phyloP scores from a whole-genome alignment of 2,329 filamentous ascomycete genomes.

The Hypoxylon sp. region DNA sequence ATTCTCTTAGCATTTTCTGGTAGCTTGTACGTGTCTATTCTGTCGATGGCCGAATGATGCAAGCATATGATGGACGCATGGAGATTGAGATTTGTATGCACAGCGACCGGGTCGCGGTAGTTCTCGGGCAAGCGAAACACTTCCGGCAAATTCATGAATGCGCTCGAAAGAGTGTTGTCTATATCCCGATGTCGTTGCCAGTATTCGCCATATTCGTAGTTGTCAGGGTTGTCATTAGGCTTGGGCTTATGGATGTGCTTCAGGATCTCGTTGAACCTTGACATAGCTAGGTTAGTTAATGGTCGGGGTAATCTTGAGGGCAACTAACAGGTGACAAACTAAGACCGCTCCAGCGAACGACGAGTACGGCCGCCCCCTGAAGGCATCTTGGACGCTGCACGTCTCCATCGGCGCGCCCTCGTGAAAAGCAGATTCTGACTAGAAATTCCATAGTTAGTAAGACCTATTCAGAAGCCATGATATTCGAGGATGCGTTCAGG shows the following conservation, averaged over 20 bases:
- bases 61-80: constrained; percentile 89
- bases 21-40: constrained; percentile 75
- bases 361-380: constrained; percentile 70
- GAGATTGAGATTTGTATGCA: constrained; percentile 87
- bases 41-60: constrained; percentile 87
- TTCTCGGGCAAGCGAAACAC: constrained; percentile 75
- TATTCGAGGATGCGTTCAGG: not conserved
- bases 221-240: constrained; percentile 73
- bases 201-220: constrained; percentile 77
- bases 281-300: constrained; percentile 11
- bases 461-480: not conserved
- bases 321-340: constrained; percentile 67
- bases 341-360: constrained; percentile 77
- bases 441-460: constrained; percentile 35
- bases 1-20: constrained; percentile 70
- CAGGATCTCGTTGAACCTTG: constrained; percentile 76
- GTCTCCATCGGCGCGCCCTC: constrained; percentile 69
- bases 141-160: constrained; percentile 80
- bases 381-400: constrained; percentile 68
- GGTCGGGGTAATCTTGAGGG: not conserved
- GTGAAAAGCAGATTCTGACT: constrained; percentile 78
- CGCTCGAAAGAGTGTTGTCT: constrained; percentile 80
- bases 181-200: constrained; percentile 87
- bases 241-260: constrained; percentile 79
- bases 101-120: constrained; percentile 72